These are phyloP conservation scores for Penicillium daleae DNA, from an alignment of 495 filamentous ascomycete genomes.

Conservation along the genomic window DNA sequence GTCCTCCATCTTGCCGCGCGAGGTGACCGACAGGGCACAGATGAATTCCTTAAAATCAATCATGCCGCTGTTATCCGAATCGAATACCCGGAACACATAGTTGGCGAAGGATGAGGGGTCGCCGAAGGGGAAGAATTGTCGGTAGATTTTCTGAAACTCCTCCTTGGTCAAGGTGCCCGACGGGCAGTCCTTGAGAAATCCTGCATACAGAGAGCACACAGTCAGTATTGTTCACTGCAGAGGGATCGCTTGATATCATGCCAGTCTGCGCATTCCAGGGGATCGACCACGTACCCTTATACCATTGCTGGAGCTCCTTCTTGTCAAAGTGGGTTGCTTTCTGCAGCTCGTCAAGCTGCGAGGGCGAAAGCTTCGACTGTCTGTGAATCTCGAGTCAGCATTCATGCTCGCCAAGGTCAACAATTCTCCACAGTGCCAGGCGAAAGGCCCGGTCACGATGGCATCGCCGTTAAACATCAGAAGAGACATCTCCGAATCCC, in stretches of 20 bases:
- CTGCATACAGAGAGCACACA: constrained; percentile 46
- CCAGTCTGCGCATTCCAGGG: neutral
- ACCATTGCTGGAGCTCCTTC: constrained; percentile 99
- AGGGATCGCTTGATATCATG: neutral
- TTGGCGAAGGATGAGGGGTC: constrained; percentile 96
- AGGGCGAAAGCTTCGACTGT: constrained; percentile 92
- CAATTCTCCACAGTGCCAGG: neutral
- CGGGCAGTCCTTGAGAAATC: constrained; percentile 97
- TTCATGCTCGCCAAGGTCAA: neutral
- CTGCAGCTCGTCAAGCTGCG: constrained; percentile 93
- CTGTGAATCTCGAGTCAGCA: constrained; percentile 41
- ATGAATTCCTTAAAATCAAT: constrained; percentile 99
- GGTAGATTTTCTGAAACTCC: constrained; percentile 99
- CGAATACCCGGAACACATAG: constrained; percentile 99
- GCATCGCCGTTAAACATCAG: neutral
- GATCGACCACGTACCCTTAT: constrained; percentile 72
- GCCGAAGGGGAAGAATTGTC: constrained; percentile 98
- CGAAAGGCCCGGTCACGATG: neutral
- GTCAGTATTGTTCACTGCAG: too few relatives aligned
- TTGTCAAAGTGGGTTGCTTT: constrained; percentile 98
- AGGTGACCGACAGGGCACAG: constrained; percentile 95
- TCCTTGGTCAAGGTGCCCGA: constrained; percentile 94
- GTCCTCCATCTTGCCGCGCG: constrained; percentile 97
- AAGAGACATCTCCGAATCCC: constrained; percentile 8
- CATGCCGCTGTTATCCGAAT: constrained; percentile 92